Percentiles rank a stretch among this genome's conserved stretches.
phyloP scores from a whole-genome alignment of 176 grass and related monocot genomes.

The Metroxylon sagu region DNA sequence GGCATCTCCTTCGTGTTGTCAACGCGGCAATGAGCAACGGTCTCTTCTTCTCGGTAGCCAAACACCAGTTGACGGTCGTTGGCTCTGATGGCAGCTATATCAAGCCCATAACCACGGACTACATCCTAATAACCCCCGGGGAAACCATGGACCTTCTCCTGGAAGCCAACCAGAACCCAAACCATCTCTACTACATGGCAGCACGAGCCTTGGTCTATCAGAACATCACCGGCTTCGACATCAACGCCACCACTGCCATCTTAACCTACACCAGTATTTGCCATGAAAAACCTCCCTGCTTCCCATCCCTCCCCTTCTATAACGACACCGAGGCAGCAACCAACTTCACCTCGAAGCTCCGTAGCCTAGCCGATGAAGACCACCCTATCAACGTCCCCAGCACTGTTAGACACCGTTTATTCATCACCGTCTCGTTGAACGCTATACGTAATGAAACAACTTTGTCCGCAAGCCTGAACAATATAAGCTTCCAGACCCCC shows the following conservation, averaged over 20 bases:
- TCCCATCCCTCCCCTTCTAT: slow-evolving; percentile 16
- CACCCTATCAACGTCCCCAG: not conserved
- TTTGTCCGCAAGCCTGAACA: slow-evolving; percentile 55
- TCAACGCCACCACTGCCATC: slow-evolving; percentile 14
- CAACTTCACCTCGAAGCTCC: slow-evolving; percentile 2
- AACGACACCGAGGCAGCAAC: slow-evolving; percentile 4
- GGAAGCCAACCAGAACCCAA: slow-evolving; percentile 7
- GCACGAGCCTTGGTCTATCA: slow-evolving; percentile 19
- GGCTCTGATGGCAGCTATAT: slow-evolving; percentile 6
- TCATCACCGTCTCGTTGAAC: slow-evolving; percentile 16
- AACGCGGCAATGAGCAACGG: slow-evolving; percentile 6
- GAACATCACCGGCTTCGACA: not conserved
- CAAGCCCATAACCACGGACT: not conserved
- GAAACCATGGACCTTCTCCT: slow-evolving; percentile 16
- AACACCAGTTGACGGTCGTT: not conserved
- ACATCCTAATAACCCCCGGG: not conserved
- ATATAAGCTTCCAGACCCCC: slow-evolving; percentile 30
- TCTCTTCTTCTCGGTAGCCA: slow-evolving; percentile 4
- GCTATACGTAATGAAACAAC: not conserved
- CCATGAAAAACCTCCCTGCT: not conserved
- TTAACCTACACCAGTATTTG: slow-evolving; percentile 6
- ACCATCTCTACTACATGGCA: slow-evolving; percentile 13
- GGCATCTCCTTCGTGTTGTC: slow-evolving; percentile 7
- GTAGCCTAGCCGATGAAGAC: not conserved
- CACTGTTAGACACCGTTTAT: slow-evolving; percentile 20